Conservation (phyloP, 495 filamentous ascomycete species). For the Penicillium odoratum region DNA sequence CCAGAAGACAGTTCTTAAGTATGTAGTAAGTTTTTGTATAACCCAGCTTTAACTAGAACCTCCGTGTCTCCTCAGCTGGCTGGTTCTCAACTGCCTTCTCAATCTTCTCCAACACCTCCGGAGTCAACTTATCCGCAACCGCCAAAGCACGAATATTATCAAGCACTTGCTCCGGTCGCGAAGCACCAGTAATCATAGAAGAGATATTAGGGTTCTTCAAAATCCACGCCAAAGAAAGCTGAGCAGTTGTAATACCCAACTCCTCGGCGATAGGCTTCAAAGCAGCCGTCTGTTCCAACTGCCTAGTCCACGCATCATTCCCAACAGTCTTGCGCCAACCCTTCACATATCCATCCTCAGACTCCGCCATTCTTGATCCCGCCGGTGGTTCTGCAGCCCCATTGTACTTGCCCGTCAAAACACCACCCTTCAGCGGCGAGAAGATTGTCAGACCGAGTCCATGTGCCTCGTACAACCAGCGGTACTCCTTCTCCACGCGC, state of each 20-base stretch:
- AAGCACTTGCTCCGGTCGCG: conserved; percentile 67
- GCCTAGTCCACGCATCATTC: conserved; percentile 20
- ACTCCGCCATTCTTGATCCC: conserved; percentile 41
- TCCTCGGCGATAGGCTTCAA: conserved; percentile 65
- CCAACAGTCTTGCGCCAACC: conserved; percentile 30
- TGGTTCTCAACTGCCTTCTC: conserved; percentile 66
- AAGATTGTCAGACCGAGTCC: conserved; percentile 74
- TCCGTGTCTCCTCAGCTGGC: conserved; percentile 40
- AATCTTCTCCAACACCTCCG: conserved; percentile 68
- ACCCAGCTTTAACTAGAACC: conserved; percentile 14
- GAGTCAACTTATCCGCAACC: conserved; percentile 61
- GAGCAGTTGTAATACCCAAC: conserved; percentile 62
- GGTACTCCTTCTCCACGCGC: conserved; percentile 76
- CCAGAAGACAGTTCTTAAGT: too few relatives aligned
- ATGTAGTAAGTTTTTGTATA: too few relatives aligned
- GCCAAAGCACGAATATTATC: conserved; percentile 67
- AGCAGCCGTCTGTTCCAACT: conserved; percentile 32
- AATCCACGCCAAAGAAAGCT: conserved; percentile 76
- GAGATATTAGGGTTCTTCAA: conserved; percentile 74
- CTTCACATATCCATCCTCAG: conserved; percentile 37
- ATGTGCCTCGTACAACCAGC: conserved; percentile 59
- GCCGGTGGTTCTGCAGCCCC: conserved; percentile 42
- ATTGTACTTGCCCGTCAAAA: conserved; percentile 84
- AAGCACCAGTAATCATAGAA: conserved; percentile 76
- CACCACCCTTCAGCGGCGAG: conserved; percentile 68